Base-by-base conservation (phyloP, 352 stramenopile genomes). In the Phytopythium kandeliae region DNA sequence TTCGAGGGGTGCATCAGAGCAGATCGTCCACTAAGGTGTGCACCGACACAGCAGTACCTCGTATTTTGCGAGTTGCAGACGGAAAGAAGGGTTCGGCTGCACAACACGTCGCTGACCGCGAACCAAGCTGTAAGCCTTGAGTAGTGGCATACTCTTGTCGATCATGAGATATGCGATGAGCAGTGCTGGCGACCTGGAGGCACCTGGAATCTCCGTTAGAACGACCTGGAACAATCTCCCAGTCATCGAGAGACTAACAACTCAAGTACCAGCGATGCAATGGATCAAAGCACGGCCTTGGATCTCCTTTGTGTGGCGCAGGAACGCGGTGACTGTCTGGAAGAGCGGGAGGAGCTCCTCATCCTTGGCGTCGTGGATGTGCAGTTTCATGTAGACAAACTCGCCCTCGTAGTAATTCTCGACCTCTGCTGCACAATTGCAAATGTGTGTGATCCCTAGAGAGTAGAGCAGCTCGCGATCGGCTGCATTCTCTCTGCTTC, bases 121-220 rank as follows among this genome's bases (percentile, higher is more conserved):
- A 25, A 87, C 71, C 38, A 84, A 57, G 28, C 68, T 76, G 61
- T 87, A 87, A 1, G 76, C 76, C 15, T 84, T 63, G 5, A 74
- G 54, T 36, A 87, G 53, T n/a, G 63, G 55, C 60, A 87, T 76
- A 19, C 55, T 58, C 56, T 87, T 87, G 60, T 83, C 66, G 60
- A 79, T 78, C 76, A 86, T 87, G 41, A 87, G 57, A 45, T 87
- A 83, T 17, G 71, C 76, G 26, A 87, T 57, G 24, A 87, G 45
- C 34, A 87, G 63, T 6, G 76, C 68, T 7, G 76, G 62, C 7
- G 73, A 85, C 12, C 76, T 67, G 13, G 76, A 87, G 30, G 68
- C 62, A 6, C 75, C 75, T 78, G 28, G 13, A 22, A 26, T 7
- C 21, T 34, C 11, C 16, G 48, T 16, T 43, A 25, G n/a, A 25